Evolutionary conservation across 805 yeast species (phyloP).

Genomic region (Ogataea neopini): DNA sequence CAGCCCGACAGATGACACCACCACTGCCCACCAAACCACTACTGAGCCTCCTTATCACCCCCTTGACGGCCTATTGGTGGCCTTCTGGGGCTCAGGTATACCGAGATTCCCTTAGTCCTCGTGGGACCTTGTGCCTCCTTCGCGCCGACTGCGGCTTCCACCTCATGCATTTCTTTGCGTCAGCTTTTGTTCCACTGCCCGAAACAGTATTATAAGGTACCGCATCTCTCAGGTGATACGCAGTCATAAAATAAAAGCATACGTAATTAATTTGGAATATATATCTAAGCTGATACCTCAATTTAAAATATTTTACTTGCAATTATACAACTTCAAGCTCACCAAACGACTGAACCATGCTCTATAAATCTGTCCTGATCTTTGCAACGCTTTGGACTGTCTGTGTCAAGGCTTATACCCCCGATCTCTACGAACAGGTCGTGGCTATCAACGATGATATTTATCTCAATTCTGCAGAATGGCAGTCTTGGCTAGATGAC

Average conservation of each 20-base stretch:
- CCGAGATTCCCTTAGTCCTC: too few relatives aligned
- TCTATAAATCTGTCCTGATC: background rate
- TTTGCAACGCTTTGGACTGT: background rate
- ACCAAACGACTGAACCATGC: too few relatives aligned
- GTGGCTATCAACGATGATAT: constrained; percentile 16
- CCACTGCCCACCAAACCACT: too few relatives aligned
- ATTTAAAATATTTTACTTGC: too few relatives aligned
- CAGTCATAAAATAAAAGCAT: background rate
- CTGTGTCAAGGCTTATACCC: background rate
- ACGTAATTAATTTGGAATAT: background rate
- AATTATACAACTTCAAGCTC: too few relatives aligned
- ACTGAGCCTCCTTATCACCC: too few relatives aligned
- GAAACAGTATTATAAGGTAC: background rate
- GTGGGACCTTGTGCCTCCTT: too few relatives aligned
- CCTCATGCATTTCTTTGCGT: background rate
- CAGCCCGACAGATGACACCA: background rate
- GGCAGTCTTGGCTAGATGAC: constrained; percentile 12
- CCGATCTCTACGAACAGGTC: constrained; percentile 10
- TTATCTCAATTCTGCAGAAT: constrained; percentile 14
- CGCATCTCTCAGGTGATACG: background rate
- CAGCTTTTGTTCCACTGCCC: background rate
- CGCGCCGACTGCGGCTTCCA: too few relatives aligned
- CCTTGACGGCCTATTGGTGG: too few relatives aligned
- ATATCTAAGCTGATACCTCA: background rate
- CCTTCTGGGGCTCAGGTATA: too few relatives aligned